Evolutionary conservation across 345 rosid genomes (phyloP).

Genomic region (Salix exigua): DNA sequence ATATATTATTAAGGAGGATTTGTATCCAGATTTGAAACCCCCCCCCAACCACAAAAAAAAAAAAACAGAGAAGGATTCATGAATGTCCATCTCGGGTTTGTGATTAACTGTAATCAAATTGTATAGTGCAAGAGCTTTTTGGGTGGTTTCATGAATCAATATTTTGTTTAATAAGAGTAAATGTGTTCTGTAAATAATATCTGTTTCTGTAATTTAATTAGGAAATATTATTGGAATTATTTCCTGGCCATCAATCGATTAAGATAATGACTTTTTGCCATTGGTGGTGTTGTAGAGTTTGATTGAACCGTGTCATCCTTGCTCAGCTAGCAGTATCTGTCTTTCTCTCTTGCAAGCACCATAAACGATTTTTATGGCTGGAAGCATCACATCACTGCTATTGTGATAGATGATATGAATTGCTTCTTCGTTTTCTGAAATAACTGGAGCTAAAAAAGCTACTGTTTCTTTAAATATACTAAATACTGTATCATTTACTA

Average conservation of each 20-base stretch:
- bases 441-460: neutral
- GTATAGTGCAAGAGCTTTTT: conserved; percentile 6
- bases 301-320: neutral
- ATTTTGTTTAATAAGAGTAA: conserved; percentile 5
- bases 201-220: neutral
- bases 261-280: neutral
- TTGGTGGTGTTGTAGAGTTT: neutral
- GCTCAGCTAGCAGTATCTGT: neutral
- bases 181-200: neutral
- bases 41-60: neutral
- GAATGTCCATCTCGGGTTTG: conserved; percentile 1
- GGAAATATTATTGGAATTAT: neutral
- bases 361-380: neutral
- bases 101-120: conserved; percentile 19
- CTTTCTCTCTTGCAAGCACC: neutral
- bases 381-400: conserved; percentile 14
- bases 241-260: neutral
- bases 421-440: neutral
- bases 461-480: too few relatives aligned
- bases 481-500: too few relatives aligned
- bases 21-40: neutral
- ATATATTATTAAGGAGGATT: conserved; percentile 7
- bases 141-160: conserved; percentile 18
- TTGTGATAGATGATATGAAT: neutral
- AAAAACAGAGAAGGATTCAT: conserved; percentile 4